These are phyloP conservation scores for Pythium rishiriense DNA, from an alignment of 352 stramenopile species.

Conservation along the genomic window DNA sequence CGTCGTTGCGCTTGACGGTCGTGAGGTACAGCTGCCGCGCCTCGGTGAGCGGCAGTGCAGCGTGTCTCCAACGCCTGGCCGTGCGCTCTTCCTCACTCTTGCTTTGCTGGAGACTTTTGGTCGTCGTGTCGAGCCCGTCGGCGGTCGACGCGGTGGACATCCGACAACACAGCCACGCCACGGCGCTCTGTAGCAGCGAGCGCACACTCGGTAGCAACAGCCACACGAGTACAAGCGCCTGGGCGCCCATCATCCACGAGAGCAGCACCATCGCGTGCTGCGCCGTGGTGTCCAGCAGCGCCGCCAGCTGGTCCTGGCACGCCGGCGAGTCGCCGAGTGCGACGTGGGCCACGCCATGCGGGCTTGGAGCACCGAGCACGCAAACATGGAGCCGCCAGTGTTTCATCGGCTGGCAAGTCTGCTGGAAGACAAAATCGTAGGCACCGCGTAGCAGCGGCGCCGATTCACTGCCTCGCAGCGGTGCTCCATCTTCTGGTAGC, in stretches of 20 bases:
- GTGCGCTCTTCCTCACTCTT: neutral
- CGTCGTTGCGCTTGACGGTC: conserved; percentile 23
- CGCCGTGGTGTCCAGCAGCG: conserved; percentile 26
- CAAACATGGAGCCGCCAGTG: conserved; percentile 26
- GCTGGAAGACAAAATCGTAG: conserved; percentile 25
- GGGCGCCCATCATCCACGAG: conserved; percentile 17
- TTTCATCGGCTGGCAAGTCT: conserved; percentile 30
- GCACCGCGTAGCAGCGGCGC: conserved; percentile 11
- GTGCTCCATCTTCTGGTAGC: neutral
- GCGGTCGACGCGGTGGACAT: too few species aligned
- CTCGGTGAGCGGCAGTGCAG: conserved; percentile 20
- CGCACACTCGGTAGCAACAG: conserved; percentile 24
- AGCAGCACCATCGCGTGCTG: conserved; percentile 18
- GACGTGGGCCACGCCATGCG: neutral
- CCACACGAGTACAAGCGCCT: conserved; percentile 18
- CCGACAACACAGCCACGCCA: neutral
- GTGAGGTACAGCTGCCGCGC: conserved; percentile 29
- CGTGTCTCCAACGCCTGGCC: conserved; percentile 4
- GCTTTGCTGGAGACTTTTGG: neutral
- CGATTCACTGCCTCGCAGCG: neutral
- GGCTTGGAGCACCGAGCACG: neutral
- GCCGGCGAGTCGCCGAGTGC: conserved; percentile 21
- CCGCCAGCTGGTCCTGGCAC: conserved; percentile 28
- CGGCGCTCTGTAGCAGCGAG: neutral
- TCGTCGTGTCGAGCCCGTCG: neutral